Conservation (phyloP, 2,329 filamentous ascomycete genomes). For the Alternaria ethzedia region DNA sequence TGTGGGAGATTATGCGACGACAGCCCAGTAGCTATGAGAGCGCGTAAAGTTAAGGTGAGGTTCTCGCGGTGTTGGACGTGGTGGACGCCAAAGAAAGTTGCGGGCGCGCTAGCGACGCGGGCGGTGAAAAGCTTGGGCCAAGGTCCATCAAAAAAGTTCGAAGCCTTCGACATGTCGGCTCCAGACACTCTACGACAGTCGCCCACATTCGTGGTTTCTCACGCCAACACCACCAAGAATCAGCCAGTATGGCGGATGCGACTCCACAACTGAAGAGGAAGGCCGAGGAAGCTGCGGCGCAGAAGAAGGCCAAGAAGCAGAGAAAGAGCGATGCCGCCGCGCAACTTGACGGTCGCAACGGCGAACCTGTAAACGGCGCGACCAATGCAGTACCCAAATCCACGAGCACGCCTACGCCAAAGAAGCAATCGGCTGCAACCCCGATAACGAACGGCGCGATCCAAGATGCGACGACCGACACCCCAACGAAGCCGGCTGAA, state of each 20-base stretch:
- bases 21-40: neutral
- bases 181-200: conserved; percentile 3
- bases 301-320: conserved; percentile 39
- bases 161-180: neutral
- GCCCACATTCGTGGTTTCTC: neutral
- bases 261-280: conserved; percentile 40
- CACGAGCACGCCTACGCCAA: conserved; percentile 17
- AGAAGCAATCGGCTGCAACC: conserved; percentile 15
- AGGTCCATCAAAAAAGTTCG: conserved; percentile 27
- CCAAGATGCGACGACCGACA: conserved; percentile 13
- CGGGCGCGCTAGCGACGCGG: conserved; percentile 32
- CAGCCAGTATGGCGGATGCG: conserved; percentile 31
- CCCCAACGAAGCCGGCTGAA: conserved; percentile 6
- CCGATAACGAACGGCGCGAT: conserved; percentile 15
- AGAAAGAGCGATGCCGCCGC: conserved; percentile 29
- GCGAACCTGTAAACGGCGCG: conserved; percentile 18
- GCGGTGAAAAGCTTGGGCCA: conserved; percentile 44
- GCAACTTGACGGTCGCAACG: conserved; percentile 16
- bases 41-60: conserved; percentile 1
- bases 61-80: conserved; percentile 19
- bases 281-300: conserved; percentile 34
- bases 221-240: neutral
- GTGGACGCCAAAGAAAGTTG: conserved; percentile 43
- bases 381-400: conserved; percentile 20
- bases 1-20: neutral